These are phyloP conservation scores for Colletotrichum nymphaeae DNA, from an alignment of 2,329 filamentous ascomycete species.

Conservation along the genomic window DNA sequence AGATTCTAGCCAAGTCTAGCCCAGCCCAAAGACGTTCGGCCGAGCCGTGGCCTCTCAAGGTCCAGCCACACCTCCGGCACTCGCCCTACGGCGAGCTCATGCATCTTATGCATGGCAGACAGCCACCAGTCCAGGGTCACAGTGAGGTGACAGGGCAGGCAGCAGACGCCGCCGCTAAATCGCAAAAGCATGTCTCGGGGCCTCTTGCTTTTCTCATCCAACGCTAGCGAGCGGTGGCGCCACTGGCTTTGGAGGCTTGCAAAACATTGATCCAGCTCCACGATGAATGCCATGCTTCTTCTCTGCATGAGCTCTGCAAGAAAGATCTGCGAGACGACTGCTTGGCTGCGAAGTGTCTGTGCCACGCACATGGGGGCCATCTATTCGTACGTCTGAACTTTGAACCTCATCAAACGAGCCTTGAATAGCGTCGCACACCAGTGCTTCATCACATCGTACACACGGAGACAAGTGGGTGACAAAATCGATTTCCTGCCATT, in stretches of 20 bases:
- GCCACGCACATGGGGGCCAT: neutral
- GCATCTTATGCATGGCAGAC: neutral
- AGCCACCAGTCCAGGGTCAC: no score
- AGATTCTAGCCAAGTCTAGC: slow-evolving; percentile 13
- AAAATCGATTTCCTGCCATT: no score
- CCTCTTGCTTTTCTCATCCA: slow-evolving; percentile 22
- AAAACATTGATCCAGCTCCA: slow-evolving; percentile 5
- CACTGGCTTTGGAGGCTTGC: slow-evolving; percentile 25
- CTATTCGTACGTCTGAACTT: slow-evolving; percentile 4
- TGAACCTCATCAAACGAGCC: slow-evolving; percentile 9
- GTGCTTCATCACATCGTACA: neutral
- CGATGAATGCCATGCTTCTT: slow-evolving; percentile 6
- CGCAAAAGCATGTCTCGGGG: slow-evolving; percentile 23
- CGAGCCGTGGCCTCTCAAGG: slow-evolving; percentile 9
- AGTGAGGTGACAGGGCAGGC: neutral
- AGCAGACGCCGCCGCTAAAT: neutral
- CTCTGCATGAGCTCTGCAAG: neutral
- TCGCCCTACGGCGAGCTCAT: neutral
- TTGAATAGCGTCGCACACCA: slow-evolving; percentile 3
- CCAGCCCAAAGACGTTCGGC: slow-evolving; percentile 1
- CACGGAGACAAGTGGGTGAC: no score
- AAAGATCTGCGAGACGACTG: neutral
- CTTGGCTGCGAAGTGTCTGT: neutral
- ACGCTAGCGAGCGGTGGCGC: slow-evolving; percentile 27
- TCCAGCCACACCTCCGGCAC: slow-evolving; percentile 20